Evolutionary conservation across 768 basidiomycete species (phyloP).

Genomic region (Rhizopogon roseolus): DNA sequence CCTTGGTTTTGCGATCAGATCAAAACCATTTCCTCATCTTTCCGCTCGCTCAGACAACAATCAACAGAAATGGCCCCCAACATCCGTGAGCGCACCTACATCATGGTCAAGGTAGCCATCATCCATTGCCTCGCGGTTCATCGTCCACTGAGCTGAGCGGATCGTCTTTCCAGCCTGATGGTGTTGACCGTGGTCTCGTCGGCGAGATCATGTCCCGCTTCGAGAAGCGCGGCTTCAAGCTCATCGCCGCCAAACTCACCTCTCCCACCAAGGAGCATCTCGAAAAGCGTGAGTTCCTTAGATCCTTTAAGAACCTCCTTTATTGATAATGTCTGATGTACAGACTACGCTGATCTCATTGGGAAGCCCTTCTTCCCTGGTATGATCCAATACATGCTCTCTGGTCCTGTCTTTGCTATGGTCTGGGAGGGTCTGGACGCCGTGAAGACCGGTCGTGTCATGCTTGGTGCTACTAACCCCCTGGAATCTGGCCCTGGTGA

Average conservation of each 20-base stretch:
- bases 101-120: slow-evolving; percentile 91
- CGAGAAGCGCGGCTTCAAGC: slow-evolving; percentile 98
- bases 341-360: slow-evolving; percentile 95
- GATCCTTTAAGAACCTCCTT: not conserved
- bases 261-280: slow-evolving; percentile 79
- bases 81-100: slow-evolving; percentile 86
- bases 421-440: slow-evolving; percentile 94
- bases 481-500: slow-evolving; percentile 80
- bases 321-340: slow-evolving; percentile 1
- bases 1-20: slow-evolving; percentile 11
- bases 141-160: not conserved
- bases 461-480: slow-evolving; percentile 98
- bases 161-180: slow-evolving; percentile 72
- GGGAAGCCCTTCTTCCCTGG: slow-evolving; percentile 95
- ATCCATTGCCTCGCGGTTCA: not conserved
- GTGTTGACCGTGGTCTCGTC: slow-evolving; percentile 93
- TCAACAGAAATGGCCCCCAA: slow-evolving; percentile 38
- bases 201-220: slow-evolving; percentile 95
- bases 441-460: slow-evolving; percentile 91
- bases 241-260: slow-evolving; percentile 89
- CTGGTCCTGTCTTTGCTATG: slow-evolving; percentile 94
- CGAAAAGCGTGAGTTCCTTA: slow-evolving; percentile 64
- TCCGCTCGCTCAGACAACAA: slow-evolving; percentile 22
- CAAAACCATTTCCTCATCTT: slow-evolving; percentile 5
- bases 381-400: slow-evolving; percentile 92